Base-by-base conservation (phyloP, 495 filamentous ascomycete genomes). In the Penicillium odoratum region DNA sequence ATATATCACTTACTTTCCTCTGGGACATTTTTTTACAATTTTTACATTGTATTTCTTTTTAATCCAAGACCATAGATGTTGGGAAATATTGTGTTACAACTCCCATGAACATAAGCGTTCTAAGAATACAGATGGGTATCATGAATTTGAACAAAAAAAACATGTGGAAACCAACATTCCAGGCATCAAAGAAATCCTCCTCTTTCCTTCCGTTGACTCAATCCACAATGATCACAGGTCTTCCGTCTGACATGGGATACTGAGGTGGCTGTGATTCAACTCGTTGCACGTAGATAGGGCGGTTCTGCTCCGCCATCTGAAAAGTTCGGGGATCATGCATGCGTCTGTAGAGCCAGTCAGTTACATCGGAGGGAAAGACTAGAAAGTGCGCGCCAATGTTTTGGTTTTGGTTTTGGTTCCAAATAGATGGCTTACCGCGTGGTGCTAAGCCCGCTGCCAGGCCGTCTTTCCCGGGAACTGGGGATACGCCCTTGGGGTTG, bases 201-300 rank as follows among this genome's bases (percentile, higher is more conserved):
- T 21, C 21, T 21, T 21, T 21, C 21, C 21, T 21, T 21, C 21
- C 21, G 21, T 1, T 21, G 21, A 21, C 21, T 68, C 58, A 77
- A 65, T 77, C 74, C 40, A 74, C 69, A 57, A 74, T 69, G 9
- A 75, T 55, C 42, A 73, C 43, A 18, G 57, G 51, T 52, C 68
- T 60, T 48, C 65, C 66, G 25, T 70, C 70, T 1, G 63, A 44
- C 25, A 71, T 45, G 11, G 64, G 16, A 53, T 69, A 58, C 18
- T 54, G 61, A 3, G 62, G 57, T 6, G 57, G 63, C 30, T 65
- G 52, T 7, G 55, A 63, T 30, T 72, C 66, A 26, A 64, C 59
- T 34, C 59, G 49, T 51, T 67, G 64, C 16, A 66, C 63, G 50
- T 73, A 70, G 26, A 63, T 60, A 42, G 69, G 63, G 42, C 64